phyloP scores from a whole-genome alignment of 2,329 filamentous ascomycete species.

The Sporothrix protearum region DNA sequence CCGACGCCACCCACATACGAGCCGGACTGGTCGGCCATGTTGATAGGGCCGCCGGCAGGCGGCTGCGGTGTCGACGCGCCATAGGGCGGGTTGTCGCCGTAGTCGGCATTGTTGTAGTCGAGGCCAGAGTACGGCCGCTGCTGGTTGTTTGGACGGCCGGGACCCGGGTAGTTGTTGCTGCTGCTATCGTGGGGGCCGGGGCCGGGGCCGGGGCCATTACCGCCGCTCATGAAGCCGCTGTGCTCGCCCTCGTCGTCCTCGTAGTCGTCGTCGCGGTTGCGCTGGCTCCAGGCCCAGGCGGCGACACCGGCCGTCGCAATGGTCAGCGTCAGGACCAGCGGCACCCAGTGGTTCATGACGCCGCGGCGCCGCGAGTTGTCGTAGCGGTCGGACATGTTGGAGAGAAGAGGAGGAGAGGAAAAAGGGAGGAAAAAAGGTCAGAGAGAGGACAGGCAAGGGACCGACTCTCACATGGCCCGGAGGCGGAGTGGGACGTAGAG shows the following conservation, averaged over 20 bases:
- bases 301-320: slow-evolving; percentile 81
- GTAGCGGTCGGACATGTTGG: slow-evolving; percentile 56
- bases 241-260: slow-evolving; percentile 56
- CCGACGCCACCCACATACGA: slow-evolving; percentile 40
- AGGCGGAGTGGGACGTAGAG: not conserved
- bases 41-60: not conserved
- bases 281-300: slow-evolving; percentile 92
- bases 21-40: slow-evolving; percentile 28
- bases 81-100: slow-evolving; percentile 51
- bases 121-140: slow-evolving; percentile 29
- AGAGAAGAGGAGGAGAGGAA: not conserved
- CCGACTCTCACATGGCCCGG: slow-evolving; percentile 17
- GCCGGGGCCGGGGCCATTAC: not conserved
- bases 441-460: not conserved
- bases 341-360: slow-evolving; percentile 81
- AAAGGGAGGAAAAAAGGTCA: not conserved
- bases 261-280: slow-evolving; percentile 66
- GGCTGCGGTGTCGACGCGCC: slow-evolving; percentile 37
- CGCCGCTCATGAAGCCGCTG: slow-evolving; percentile 31
- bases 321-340: slow-evolving; percentile 79
- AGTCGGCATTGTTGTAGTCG: slow-evolving; percentile 49
- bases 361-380: slow-evolving; percentile 52
- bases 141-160: slow-evolving; percentile 22
- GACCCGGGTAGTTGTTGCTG: not conserved
- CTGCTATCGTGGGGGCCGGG: not conserved